A percentile compares a stretch with the other conserved stretches of the same genome.
Conservation (phyloP, 306 rosid species). For the Parietaria judaica region DNA sequence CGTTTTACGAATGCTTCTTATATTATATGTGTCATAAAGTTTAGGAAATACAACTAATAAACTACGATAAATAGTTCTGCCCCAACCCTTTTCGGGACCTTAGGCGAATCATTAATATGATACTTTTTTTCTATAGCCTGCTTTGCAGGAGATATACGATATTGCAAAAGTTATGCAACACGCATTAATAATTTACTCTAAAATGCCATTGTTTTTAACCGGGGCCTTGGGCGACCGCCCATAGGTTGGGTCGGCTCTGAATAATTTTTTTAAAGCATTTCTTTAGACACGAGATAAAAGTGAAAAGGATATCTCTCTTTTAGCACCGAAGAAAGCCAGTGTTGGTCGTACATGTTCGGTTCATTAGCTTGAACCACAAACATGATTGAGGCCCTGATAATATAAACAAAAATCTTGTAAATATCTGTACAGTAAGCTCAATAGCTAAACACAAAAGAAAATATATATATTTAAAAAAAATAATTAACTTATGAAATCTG, state of each 20-base stretch:
- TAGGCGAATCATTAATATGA: no score
- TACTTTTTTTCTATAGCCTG: no score
- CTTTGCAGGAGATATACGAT: no score
- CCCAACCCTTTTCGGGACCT: no score
- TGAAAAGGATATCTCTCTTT: constrained; percentile 84
- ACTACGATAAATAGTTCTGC: not conserved
- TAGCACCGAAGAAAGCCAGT: constrained; percentile 50
- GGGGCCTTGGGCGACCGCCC: no score
- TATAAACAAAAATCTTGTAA: constrained; percentile 15
- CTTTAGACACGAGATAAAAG: constrained; percentile 2
- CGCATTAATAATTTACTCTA: no score
- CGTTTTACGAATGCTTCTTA: constrained; percentile 61
- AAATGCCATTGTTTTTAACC: no score
- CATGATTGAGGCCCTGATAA: constrained; percentile 61
- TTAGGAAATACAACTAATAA: constrained; percentile 33
- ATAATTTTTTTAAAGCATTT: no score
- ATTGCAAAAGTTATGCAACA: no score
- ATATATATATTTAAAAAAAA: not conserved
- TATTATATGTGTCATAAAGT: constrained; percentile 47
- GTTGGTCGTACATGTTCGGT: constrained; percentile 92
- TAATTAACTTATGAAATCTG: constrained; percentile 19
- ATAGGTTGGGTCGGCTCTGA: no score
- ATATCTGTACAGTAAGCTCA: constrained; percentile 2
- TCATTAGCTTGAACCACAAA: constrained; percentile 82
- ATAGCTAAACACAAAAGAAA: constrained; percentile 16